Conservation (phyloP, 2,329 filamentous ascomycete species). For the Epichloe baconii region DNA sequence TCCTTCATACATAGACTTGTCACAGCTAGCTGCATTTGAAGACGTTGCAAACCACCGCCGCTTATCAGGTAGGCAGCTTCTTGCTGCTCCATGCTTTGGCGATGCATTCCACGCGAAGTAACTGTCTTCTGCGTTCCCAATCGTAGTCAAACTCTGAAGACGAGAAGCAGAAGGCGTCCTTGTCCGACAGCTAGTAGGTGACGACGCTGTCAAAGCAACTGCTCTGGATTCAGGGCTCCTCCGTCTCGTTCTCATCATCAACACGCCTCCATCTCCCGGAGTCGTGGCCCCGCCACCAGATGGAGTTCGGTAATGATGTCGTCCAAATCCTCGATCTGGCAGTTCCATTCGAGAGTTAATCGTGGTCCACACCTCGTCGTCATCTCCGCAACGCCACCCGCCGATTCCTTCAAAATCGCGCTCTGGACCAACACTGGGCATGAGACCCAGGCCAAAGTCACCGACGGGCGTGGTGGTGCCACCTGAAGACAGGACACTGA, state of each 20-base stretch:
- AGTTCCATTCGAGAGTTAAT: slow-evolving; percentile 40
- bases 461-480: slow-evolving; percentile 22
- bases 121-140: slow-evolving; percentile 23
- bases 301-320: slow-evolving; percentile 31
- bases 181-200: slow-evolving; percentile 34
- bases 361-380: slow-evolving; percentile 36
- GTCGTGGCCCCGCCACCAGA: slow-evolving; percentile 25
- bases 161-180: slow-evolving; percentile 33
- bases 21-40: too few species aligned
- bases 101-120: slow-evolving; percentile 28
- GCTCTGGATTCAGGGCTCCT: slow-evolving; percentile 21
- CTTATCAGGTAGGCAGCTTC: slow-evolving; percentile 8
- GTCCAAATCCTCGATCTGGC: slow-evolving; percentile 26
- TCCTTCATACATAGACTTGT: not conserved
- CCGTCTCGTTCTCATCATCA: slow-evolving; percentile 30
- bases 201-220: slow-evolving; percentile 12
- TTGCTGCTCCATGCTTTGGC: slow-evolving; percentile 16
- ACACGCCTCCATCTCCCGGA: slow-evolving; percentile 26
- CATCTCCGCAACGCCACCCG: slow-evolving; percentile 37
- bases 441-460: slow-evolving; percentile 26
- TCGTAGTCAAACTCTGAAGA: slow-evolving; percentile 14
- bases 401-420: slow-evolving; percentile 48
- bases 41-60: too few species aligned
- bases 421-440: slow-evolving; percentile 35
- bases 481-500: slow-evolving; percentile 17